Evolutionary conservation across 768 basidiomycete species (phyloP).

Genomic region (Leccinum fibrillosum): DNA sequence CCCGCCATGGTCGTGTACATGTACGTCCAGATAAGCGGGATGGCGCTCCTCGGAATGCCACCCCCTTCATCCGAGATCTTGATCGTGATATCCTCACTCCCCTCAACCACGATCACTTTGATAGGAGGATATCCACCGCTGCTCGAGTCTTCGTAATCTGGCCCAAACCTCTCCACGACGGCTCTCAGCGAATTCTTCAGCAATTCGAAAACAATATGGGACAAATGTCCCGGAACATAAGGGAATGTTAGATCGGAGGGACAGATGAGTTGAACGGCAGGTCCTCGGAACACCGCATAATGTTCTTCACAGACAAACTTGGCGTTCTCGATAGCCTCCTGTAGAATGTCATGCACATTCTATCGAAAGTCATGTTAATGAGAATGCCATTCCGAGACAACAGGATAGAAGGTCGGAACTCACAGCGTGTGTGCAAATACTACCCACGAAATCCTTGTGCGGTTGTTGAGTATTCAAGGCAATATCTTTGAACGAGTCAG

Average conservation of each 20-base stretch:
- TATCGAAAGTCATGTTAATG: constrained; percentile 22
- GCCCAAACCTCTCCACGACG: constrained; percentile 89
- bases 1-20: constrained; percentile 89
- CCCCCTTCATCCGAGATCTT: constrained; percentile 99
- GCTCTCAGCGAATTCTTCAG: constrained; percentile 97
- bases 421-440: constrained; percentile 90
- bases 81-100: constrained; percentile 98
- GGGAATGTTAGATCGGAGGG: constrained; percentile 82
- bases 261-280: constrained; percentile 95
- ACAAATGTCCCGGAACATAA: constrained; percentile 95
- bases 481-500: constrained; percentile 56
- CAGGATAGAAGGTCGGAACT: constrained; percentile 27
- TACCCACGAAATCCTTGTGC: constrained; percentile 90
- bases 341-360: constrained; percentile 94
- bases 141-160: constrained; percentile 55
- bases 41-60: constrained; percentile 76
- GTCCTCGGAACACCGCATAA: constrained; percentile 92
- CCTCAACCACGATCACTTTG: constrained; percentile 77
- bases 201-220: constrained; percentile 95
- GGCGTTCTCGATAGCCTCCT: constrained; percentile 98
- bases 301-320: constrained; percentile 94
- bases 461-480: constrained; percentile 89
- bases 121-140: constrained; percentile 21
- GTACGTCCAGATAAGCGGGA: constrained; percentile 98
- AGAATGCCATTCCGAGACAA: neutral